These are phyloP conservation scores for Xerocomus amazonicus DNA, from an alignment of 1,284 basidiomycete species.

Conservation along the genomic window DNA sequence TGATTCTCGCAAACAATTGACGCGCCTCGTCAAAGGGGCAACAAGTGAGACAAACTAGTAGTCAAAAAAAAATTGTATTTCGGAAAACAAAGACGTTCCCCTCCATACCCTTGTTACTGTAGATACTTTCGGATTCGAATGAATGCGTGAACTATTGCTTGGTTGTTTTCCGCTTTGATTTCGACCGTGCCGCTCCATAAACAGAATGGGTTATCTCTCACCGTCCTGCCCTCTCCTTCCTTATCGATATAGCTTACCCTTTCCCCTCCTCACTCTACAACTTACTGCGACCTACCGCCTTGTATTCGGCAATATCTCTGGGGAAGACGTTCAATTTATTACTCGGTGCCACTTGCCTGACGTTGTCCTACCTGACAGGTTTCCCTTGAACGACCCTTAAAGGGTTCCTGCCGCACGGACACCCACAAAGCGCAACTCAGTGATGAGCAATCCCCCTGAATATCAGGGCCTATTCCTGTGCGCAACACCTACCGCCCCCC, in stretches of 20 bases:
- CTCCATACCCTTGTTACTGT: not conserved
- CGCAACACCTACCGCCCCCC: not conserved
- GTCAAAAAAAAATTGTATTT: not conserved
- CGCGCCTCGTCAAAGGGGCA: constrained; percentile 7
- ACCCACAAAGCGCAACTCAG: no score
- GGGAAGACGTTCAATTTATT: not conserved
- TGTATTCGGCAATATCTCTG: not conserved
- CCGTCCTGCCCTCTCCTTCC: not conserved
- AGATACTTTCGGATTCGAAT: not conserved
- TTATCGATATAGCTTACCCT: not conserved
- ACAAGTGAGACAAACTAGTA: constrained; percentile 11
- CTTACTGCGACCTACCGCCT: not conserved
- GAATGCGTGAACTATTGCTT: not conserved
- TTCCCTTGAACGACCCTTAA: not conserved
- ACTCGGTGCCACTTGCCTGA: constrained; percentile 9
- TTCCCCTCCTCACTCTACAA: not conserved
- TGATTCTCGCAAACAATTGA: constrained; percentile 8
- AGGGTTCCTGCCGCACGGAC: no score
- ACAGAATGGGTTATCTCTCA: constrained; percentile 4
- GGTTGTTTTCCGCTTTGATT: constrained; percentile 21
- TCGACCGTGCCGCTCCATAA: constrained; percentile 15
- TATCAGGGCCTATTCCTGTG: not conserved
- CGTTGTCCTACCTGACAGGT: not conserved
- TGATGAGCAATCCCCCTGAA: not conserved
- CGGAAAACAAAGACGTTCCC: not conserved